Conservation (phyloP, 495 filamentous ascomycete genomes). For the Hypoxylon cercidicola region DNA sequence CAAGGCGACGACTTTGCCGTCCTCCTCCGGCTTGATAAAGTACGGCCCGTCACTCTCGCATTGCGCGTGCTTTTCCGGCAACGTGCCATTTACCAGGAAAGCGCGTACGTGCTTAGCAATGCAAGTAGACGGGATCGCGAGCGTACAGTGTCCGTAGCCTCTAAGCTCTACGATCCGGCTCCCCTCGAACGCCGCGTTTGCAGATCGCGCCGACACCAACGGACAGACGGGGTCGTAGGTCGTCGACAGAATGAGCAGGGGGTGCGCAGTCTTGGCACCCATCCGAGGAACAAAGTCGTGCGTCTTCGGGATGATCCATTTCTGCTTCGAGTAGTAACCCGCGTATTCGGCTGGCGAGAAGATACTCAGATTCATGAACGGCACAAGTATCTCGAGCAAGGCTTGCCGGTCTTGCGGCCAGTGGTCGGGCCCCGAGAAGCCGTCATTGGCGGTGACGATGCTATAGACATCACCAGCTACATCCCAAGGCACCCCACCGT, state of each 20-base stretch:
- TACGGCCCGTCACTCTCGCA: constrained; percentile 52
- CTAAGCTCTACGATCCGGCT: constrained; percentile 55
- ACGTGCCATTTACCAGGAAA: constrained; percentile 51
- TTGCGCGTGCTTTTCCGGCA: constrained; percentile 47
- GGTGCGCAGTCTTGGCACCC: constrained; percentile 51
- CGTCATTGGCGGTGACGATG: constrained; percentile 50
- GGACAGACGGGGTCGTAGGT: constrained; percentile 59
- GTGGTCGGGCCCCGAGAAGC: constrained; percentile 36
- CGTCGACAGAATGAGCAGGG: constrained; percentile 55
- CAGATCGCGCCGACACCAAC: constrained; percentile 52
- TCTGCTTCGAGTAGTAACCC: constrained; percentile 49
- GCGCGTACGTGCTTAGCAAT: constrained; percentile 47
- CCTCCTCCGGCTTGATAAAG: constrained; percentile 44
- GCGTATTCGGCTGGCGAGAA: constrained; percentile 36
- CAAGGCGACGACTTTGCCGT: constrained; percentile 8
- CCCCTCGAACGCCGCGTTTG: constrained; percentile 51
- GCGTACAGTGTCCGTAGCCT: constrained; percentile 58
- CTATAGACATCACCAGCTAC: constrained; percentile 25
- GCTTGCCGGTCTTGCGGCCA: constrained; percentile 44
- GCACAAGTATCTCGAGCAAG: constrained; percentile 42
- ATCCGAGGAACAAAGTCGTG: constrained; percentile 50
- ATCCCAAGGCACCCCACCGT: constrained; percentile 32
- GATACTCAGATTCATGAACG: constrained; percentile 44
- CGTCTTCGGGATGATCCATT: constrained; percentile 52
- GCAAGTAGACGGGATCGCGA: constrained; percentile 55